Percentiles rank a stretch among this genome's conserved stretches.
phyloP scores from a whole-genome alignment of 2,329 filamentous ascomycete species.

The Pyrenophora tritici-repentis region DNA sequence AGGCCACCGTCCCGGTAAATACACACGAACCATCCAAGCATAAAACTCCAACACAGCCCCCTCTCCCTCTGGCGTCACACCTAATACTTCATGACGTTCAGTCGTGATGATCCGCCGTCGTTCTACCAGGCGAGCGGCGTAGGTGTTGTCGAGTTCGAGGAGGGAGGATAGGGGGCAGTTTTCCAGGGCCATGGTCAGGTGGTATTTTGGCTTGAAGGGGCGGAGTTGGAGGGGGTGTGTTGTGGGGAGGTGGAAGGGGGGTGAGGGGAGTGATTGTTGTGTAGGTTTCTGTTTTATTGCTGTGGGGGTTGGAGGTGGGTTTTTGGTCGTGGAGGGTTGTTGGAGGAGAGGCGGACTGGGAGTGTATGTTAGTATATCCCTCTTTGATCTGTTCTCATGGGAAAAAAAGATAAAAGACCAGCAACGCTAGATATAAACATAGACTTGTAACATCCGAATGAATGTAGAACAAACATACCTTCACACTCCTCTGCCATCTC shows the following conservation, averaged over 20 bases:
- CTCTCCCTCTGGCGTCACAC: slow-evolving; percentile 43
- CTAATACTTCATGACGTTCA: slow-evolving; percentile 50
- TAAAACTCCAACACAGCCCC: slow-evolving; percentile 63
- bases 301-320: no score
- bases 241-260: not conserved
- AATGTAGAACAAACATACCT: no score
- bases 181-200: slow-evolving; percentile 66
- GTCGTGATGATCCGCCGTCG: slow-evolving; percentile 55
- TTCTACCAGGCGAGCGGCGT: slow-evolving; percentile 56
- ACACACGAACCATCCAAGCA: slow-evolving; percentile 57
- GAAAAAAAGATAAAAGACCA: no score
- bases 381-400: no score
- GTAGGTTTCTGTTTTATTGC: no score
- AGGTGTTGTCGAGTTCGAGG: slow-evolving; percentile 64
- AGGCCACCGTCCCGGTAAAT: slow-evolving; percentile 63
- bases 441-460: no score
- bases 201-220: slow-evolving; percentile 65
- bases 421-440: no score
- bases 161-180: slow-evolving; percentile 59
- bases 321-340: no score
- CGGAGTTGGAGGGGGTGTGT: slow-evolving; percentile 57
- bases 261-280: no score
- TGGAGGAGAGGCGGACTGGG: no score
- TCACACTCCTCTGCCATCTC: no score
- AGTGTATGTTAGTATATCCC: no score